phyloP scores from a whole-genome alignment of 2,329 filamentous ascomycete genomes.

The Fusarium oxysporum region DNA sequence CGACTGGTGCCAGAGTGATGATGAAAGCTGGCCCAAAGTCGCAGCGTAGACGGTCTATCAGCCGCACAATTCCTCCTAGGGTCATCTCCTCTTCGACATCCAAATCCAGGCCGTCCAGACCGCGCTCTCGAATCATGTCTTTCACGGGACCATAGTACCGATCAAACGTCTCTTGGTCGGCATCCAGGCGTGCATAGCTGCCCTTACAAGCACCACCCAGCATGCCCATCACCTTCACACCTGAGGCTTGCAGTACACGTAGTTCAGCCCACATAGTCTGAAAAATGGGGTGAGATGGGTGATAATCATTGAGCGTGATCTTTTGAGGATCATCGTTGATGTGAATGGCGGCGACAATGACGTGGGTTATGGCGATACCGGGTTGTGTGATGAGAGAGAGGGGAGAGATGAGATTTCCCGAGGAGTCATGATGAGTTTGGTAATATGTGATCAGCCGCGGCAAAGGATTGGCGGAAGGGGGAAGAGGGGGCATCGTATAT shows the following conservation, averaged over 20 bases:
- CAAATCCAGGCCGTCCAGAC: conserved; percentile 78
- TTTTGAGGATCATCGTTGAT: conserved; percentile 75
- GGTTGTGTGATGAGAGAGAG: conserved; percentile 63
- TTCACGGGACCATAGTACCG: conserved; percentile 77
- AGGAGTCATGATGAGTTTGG: conserved; percentile 64
- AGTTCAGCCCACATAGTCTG: conserved; percentile 83
- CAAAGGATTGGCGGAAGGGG: conserved; percentile 46
- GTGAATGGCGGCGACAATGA: conserved; percentile 89
- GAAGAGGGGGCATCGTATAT: conserved; percentile 49
- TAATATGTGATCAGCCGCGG: conserved; percentile 65
- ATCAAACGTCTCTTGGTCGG: conserved; percentile 72
- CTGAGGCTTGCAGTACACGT: conserved; percentile 74
- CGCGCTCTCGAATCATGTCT: conserved; percentile 70
- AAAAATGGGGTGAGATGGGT: conserved; percentile 74
- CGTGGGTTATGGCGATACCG: conserved; percentile 73
- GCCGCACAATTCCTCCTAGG: conserved; percentile 71
- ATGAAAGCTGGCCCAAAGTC: conserved; percentile 79
- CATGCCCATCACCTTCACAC: conserved; percentile 87
- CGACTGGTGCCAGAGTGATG: conserved; percentile 85
- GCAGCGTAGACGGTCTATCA: conserved; percentile 74
- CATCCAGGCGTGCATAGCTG: conserved; percentile 71
- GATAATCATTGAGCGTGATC: conserved; percentile 84
- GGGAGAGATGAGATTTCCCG: conserved; percentile 61
- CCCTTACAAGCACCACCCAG: conserved; percentile 86
- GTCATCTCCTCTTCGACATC: conserved; percentile 84